These are phyloP conservation scores for Isatis lusitanica DNA, from an alignment of 441 rosid genomes.

Conservation along the genomic window DNA sequence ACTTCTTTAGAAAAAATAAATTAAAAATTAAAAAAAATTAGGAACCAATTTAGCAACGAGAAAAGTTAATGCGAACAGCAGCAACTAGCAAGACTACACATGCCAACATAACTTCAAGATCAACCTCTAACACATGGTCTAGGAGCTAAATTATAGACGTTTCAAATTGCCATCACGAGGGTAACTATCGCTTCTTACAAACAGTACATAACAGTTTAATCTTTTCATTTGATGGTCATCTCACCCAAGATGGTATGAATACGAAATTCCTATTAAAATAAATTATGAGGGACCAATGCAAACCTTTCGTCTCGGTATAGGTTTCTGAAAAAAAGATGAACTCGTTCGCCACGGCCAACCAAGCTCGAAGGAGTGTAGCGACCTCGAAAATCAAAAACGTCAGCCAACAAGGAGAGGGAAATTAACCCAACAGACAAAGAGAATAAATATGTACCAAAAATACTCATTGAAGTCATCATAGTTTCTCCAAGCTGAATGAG, in stretches of 20 bases:
- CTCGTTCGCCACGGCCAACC: constrained; percentile 90
- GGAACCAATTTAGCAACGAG: constrained; percentile 19
- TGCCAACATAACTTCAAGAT: constrained; percentile 20
- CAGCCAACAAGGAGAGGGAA: constrained; percentile 24
- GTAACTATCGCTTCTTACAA: constrained; percentile 6
- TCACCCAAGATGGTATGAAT: constrained; percentile 4
- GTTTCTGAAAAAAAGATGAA: constrained; percentile 76
- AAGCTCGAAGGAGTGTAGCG: constrained; percentile 87
- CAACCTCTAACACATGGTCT: constrained; percentile 21
- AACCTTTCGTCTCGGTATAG: constrained; percentile 73
- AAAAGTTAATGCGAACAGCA: constrained; percentile 10
- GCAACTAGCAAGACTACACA: background rate
- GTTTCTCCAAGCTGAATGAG: constrained; percentile 97
- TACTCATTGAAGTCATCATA: constrained; percentile 96
- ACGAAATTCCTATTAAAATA: constrained; percentile 2
- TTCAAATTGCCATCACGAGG: background rate
- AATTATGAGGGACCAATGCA: constrained; percentile 17
- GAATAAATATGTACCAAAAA: constrained; percentile 63
- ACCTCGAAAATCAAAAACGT: constrained; percentile 54
- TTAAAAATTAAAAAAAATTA: background rate
- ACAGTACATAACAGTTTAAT: background rate
- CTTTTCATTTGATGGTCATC: background rate
- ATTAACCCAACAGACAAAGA: background rate
- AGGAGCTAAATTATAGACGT: background rate
- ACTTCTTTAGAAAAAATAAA: constrained; percentile 4